Base-by-base conservation (phyloP, 2,329 filamentous ascomycete species). In the Ophiostoma fasciatum region DNA sequence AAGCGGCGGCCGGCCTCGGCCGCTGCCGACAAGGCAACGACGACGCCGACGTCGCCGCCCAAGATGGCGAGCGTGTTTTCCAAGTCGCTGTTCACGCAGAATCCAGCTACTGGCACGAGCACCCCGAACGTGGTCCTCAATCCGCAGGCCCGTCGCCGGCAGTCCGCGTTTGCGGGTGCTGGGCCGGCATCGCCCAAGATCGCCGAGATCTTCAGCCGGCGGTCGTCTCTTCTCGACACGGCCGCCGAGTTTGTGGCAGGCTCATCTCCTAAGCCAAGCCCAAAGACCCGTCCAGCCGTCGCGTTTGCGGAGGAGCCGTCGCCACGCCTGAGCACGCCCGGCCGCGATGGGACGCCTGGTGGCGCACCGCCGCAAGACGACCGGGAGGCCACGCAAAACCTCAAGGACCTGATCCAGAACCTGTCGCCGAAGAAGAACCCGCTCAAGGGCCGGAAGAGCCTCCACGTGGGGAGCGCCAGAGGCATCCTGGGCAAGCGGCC, bases 101-200 rank as follows among this genome's bases (percentile, higher is more conserved):
- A 71, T 48, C 54, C 57, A 4, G 53, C 53, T 15, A 74, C 68
- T 5, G 74, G 74, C 4, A 51, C 62, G 23, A 64, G 66, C 14
- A 78, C 74, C 1, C 78, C 80, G 12, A 69, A 64, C 14, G 64
- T 81, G 33, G 57, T 81, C 11, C 53, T 83, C 7, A 79, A 69
- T 4, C 74, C 77, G 3, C 67, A 71, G 39, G 53, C 53, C 25
- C 66, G 77, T 20, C 62, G 64, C 30, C 78, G 12, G 78, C 79
- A 1, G 50, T 85, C 42, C 79, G 81, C 17, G 70, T 73, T 41
- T 42, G 81, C 83, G 47, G 71, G 71, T 44, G 60, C 68, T 42
- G 82, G 81, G 0, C 66, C 87, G 37, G 82, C 82, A 7, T 88
- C 82, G 1, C 82, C 82, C 5, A 74, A 72, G 35, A 70, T 88